Percentiles rank a stretch among this genome's conserved stretches.
phyloP scores from a whole-genome alignment of 2,329 filamentous ascomycete genomes.

The Fusarium pilosicola region DNA sequence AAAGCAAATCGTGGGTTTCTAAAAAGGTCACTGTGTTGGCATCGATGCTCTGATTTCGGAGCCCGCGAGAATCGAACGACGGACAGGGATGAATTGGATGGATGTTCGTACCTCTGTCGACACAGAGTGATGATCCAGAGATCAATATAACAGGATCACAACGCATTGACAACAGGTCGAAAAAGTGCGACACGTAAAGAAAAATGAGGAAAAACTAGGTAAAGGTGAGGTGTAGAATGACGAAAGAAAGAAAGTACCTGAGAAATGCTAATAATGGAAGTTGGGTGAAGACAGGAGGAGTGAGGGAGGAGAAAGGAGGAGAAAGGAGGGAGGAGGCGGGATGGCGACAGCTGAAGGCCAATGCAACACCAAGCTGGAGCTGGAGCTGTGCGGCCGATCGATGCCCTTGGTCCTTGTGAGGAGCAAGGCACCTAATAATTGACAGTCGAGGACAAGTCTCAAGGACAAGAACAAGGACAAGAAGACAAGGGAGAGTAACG shows the following conservation, averaged over 20 bases:
- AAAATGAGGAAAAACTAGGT: neutral
- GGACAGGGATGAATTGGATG: slow-evolving; percentile 27
- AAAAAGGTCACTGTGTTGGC: slow-evolving; percentile 9
- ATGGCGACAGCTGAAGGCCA: slow-evolving; percentile 20
- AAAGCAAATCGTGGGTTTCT: slow-evolving; percentile 4
- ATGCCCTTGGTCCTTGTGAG: neutral
- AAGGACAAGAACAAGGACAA: neutral
- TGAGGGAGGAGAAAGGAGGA: slow-evolving; percentile 9
- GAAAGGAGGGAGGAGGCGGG: slow-evolving; percentile 16
- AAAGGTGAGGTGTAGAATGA: slow-evolving; percentile 9
- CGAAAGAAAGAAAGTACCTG: neutral
- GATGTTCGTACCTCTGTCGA: slow-evolving; percentile 17
- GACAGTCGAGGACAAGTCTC: neutral
- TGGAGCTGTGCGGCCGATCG: neutral
- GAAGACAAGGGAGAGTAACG: slow-evolving; percentile 11
- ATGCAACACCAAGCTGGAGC: slow-evolving; percentile 17
- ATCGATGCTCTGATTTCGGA: slow-evolving; percentile 17
- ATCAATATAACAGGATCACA: slow-evolving; percentile 7
- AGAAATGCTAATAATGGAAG: slow-evolving; percentile 7
- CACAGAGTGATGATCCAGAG: slow-evolving; percentile 4
- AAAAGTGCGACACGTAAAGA: neutral
- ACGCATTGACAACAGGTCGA: neutral
- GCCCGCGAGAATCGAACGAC: slow-evolving; percentile 37
- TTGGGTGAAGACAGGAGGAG: neutral
- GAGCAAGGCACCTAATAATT: neutral